Percentiles rank a stretch among this genome's conserved stretches.
These are phyloP conservation scores for Myochromella boudieri DNA, from an alignment of 768 basidiomycete genomes.

Conservation along the genomic window DNA sequence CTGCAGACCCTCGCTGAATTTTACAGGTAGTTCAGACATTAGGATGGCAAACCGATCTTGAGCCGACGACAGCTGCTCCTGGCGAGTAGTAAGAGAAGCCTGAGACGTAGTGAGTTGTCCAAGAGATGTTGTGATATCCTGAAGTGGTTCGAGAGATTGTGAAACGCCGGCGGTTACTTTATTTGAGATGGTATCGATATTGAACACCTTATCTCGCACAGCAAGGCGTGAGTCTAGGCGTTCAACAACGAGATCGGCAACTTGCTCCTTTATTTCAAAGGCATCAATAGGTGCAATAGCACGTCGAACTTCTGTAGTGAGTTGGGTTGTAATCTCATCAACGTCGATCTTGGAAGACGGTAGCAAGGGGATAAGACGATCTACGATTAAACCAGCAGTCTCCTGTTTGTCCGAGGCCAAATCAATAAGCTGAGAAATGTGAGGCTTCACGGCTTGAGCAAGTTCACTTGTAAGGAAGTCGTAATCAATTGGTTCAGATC, in stretches of 20 bases:
- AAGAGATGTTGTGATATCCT: slow-evolving; percentile 39
- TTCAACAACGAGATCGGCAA: slow-evolving; percentile 86
- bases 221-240: slow-evolving; percentile 79
- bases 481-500: slow-evolving; percentile 73
- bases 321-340: slow-evolving; percentile 53
- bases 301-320: slow-evolving; percentile 68
- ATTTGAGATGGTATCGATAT: slow-evolving; percentile 53
- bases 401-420: slow-evolving; percentile 87
- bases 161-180: slow-evolving; percentile 58
- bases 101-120: slow-evolving; percentile 42
- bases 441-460: slow-evolving; percentile 84
- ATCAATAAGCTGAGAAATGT: slow-evolving; percentile 87
- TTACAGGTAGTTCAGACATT: slow-evolving; percentile 47
- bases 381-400: slow-evolving; percentile 79
- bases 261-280: slow-evolving; percentile 86
- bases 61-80: slow-evolving; percentile 35
- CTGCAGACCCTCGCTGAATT: slow-evolving; percentile 43
- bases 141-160: slow-evolving; percentile 38
- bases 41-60: slow-evolving; percentile 40
- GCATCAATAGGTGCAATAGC: slow-evolving; percentile 78
- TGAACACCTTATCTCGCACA: slow-evolving; percentile 72
- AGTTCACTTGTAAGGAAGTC: slow-evolving; percentile 73
- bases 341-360: slow-evolving; percentile 51
- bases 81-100: slow-evolving; percentile 34
- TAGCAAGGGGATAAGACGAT: slow-evolving; percentile 66